Evolutionary conservation across 108 stramenopile species (phyloP), one percentile per base, ranked within the genome.

Genomic region (Chaetoceros tenuissimus): DNA sequence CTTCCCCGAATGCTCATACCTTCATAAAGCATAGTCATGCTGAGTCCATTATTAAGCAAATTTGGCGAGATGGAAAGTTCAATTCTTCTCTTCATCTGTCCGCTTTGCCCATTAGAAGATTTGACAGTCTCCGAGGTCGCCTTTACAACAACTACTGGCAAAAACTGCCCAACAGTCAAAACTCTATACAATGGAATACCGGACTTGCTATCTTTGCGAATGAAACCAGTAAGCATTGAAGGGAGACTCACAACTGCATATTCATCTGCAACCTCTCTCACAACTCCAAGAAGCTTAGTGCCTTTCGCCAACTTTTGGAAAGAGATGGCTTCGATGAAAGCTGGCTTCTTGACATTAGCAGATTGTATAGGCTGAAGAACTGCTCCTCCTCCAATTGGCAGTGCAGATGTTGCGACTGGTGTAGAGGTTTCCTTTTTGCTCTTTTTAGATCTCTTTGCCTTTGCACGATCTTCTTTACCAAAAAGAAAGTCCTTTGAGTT

Each of bases 321-420:
- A 8, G 76, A 62, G 25, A 91, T 47, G 19, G 77, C 67, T 69
- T 91, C 89, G 67, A 91, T 91, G 24, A 65, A 66, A 46, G 80
- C 57, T 7, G 71, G 67, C 5, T 62, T 57, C 23, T 63, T 55
- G 16, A n/a, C 47, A 1, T 48, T 51, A 40, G 53, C 31, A 20
- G 69, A 46, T 24, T 24, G 19, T 2, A 62, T 25, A 10, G 80
- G 70, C 3, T 70, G 63, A 19, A 84, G 69, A 34, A 90, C 89
- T 1, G 66, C 83, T 1, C 89, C 89, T 18, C 89, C 89, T 22
- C 89, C 89, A 29, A 90, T 24, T 13, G 89, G 89, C 10, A 86
- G 53, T 34, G 71, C 22, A n/a, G 74, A 73, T n/a, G 62, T 57
- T 34, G 27, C 28, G n/a, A 22, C 30, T 19, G 46, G 8, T 0